A percentile compares a stretch with the other conserved stretches of the same genome.
These are phyloP conservation scores for Protea cynaroides DNA, from an alignment of 164 flowering plant genomes.

Conservation along the genomic window DNA sequence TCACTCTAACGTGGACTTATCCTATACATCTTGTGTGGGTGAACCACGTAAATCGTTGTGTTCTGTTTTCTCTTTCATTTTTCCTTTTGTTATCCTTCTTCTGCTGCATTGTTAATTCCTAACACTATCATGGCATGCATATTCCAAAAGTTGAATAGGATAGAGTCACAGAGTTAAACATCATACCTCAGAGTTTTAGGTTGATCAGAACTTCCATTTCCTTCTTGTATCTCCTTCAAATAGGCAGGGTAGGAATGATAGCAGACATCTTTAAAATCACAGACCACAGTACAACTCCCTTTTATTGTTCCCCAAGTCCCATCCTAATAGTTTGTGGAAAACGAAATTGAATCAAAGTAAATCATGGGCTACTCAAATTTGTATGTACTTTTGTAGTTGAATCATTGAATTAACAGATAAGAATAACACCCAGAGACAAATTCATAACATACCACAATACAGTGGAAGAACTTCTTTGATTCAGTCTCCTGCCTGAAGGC, in stretches of 20 bases:
- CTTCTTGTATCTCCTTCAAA: constrained; percentile 68
- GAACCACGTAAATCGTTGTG: too few species aligned
- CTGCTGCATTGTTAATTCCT: too few species aligned
- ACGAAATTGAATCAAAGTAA: not conserved
- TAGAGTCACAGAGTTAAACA: not conserved
- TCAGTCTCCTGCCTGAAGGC: constrained; percentile 71
- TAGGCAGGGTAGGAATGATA: constrained; percentile 70
- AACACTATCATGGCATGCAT: too few species aligned
- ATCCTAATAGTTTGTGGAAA: constrained; percentile 41
- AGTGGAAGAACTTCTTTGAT: constrained; percentile 53
- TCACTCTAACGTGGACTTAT: too few species aligned
- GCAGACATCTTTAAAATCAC: constrained; percentile 78
- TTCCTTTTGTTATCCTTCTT: too few species aligned
- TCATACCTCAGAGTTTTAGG: constrained; percentile 61
- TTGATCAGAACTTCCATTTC: constrained; percentile 38
- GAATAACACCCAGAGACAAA: not conserved
- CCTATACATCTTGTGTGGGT: too few species aligned
- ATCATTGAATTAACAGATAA: not conserved
- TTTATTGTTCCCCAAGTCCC: constrained; percentile 86
- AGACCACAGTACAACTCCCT: constrained; percentile 83
- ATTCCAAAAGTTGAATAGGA: not conserved
- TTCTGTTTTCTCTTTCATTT: too few species aligned
- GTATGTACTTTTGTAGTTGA: too few species aligned
- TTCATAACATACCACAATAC: constrained; percentile 59
- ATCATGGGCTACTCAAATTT: not conserved